phyloP scores from a whole-genome alignment of 2,329 filamentous ascomycete species.

The Canariomyces notabilis region DNA sequence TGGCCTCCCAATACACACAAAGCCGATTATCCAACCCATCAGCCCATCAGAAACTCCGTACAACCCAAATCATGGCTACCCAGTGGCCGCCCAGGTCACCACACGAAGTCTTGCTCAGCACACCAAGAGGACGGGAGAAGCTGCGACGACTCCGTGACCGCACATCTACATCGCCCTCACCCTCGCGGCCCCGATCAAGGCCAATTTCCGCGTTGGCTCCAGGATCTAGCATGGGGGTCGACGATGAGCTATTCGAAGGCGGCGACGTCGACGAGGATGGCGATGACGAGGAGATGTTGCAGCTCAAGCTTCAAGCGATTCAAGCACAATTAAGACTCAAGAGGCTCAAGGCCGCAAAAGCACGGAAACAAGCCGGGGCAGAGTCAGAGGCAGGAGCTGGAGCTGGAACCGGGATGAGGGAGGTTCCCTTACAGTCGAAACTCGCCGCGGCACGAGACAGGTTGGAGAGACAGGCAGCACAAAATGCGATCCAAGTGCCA shows the following conservation, averaged over 20 bases:
- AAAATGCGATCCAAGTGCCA: slow-evolving; percentile 63
- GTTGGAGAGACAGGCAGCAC: slow-evolving; percentile 29
- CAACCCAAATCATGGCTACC: slow-evolving; percentile 35
- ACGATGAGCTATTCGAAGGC: slow-evolving; percentile 30
- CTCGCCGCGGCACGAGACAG: slow-evolving; percentile 22
- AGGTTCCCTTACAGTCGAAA: slow-evolving; percentile 24
- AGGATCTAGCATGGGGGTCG: slow-evolving; percentile 19
- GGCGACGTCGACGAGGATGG: slow-evolving; percentile 52
- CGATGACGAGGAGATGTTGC: slow-evolving; percentile 84
- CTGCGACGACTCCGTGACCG: slow-evolving; percentile 64
- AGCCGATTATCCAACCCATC: background rate
- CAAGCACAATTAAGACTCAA: slow-evolving; percentile 85
- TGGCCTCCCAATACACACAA: slow-evolving; percentile 1
- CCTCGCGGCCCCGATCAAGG: slow-evolving; percentile 48
- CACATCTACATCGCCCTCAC: slow-evolving; percentile 64
- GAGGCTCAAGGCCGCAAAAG: slow-evolving; percentile 66
- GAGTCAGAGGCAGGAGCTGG: slow-evolving; percentile 11
- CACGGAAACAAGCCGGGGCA: slow-evolving; percentile 26
- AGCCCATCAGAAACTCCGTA: slow-evolving; percentile 6
- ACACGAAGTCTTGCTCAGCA: slow-evolving; percentile 57
- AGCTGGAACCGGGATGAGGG: slow-evolving; percentile 25
- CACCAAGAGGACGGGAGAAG: slow-evolving; percentile 74
- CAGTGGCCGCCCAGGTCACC: slow-evolving; percentile 66
- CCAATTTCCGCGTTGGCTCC: slow-evolving; percentile 28
- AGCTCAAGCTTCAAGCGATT: slow-evolving; percentile 82